These are phyloP conservation scores for Zygosaccharomyces sapae DNA, from an alignment of 1,139 yeast genomes.

Conservation along the genomic window DNA sequence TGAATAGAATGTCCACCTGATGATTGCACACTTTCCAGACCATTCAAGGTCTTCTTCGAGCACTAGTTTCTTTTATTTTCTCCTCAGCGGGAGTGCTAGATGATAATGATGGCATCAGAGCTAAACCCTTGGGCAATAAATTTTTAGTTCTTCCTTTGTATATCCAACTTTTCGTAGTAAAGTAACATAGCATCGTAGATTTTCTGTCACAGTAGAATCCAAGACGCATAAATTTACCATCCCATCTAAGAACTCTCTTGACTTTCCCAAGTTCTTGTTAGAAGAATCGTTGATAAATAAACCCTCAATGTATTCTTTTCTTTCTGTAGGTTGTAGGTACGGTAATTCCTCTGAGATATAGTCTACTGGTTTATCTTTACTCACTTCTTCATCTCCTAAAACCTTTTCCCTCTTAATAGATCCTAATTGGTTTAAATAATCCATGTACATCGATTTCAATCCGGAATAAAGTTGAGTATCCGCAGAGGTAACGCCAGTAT, in stretches of 20 bases:
- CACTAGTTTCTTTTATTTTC: conserved; percentile 4
- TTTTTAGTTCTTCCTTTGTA: conserved; percentile 13
- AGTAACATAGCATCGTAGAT: conserved; percentile 21
- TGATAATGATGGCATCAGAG: background rate
- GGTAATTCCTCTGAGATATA: conserved; percentile 27
- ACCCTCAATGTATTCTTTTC: conserved; percentile 25
- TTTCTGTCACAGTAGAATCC: conserved; percentile 28
- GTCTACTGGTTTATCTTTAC: conserved; percentile 18
- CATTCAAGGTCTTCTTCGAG: conserved; percentile 5
- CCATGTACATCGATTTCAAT: conserved; percentile 31
- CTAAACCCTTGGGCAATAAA: conserved; percentile 13
- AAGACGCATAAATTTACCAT: conserved; percentile 27
- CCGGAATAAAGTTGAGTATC: conserved; percentile 33
- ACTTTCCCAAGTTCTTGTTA: conserved; percentile 14
- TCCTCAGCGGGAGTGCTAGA: conserved; percentile 6
- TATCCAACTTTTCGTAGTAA: conserved; percentile 20
- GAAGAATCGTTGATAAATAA: conserved; percentile 14
- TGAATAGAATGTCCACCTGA: background rate
- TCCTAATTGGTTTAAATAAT: conserved; percentile 28
- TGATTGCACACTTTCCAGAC: conserved; percentile 8
- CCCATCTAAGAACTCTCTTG: conserved; percentile 18
- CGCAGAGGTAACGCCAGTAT: conserved; percentile 26
- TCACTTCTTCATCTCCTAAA: conserved; percentile 11
- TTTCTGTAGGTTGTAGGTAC: conserved; percentile 24
- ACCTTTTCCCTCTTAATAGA: conserved; percentile 21